Conservation (phyloP, 2,329 filamentous ascomycete species). For the Aspergillus ustus region DNA sequence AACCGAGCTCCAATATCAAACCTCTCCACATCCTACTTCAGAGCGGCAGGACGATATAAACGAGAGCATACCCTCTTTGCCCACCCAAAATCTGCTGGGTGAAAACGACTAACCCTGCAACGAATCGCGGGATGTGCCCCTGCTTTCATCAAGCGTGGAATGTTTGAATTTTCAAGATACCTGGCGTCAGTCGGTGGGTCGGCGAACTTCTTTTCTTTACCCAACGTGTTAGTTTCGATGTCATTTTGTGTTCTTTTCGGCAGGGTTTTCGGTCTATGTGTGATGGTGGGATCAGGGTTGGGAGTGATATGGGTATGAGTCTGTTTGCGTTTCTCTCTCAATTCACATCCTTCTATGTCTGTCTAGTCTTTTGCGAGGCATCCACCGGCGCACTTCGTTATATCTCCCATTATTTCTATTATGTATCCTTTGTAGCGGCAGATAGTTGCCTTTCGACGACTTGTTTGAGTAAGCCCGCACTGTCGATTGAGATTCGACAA, state of each 20-base stretch:
- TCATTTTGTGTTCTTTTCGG: neutral
- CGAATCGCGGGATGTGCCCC: neutral
- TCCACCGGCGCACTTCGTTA: conserved; percentile 7
- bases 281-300: neutral
- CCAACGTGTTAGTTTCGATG: neutral
- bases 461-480: neutral
- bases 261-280: neutral
- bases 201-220: neutral
- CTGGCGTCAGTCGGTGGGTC: conserved; percentile 5
- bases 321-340: neutral
- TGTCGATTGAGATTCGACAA: neutral
- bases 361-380: conserved; percentile 7
- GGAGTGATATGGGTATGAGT: conserved; percentile 3
- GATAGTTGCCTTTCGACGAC: neutral
- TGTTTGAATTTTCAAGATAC: conserved; percentile 4
- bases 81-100: conserved; percentile 5
- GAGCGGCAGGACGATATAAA: neutral
- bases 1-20: conserved; percentile 13
- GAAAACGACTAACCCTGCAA: neutral
- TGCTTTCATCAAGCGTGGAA: conserved; percentile 8
- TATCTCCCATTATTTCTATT: neutral
- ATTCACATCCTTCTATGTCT: neutral
- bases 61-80: conserved; percentile 9
- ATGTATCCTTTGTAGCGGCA: neutral
- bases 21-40: neutral